phyloP scores from a whole-genome alignment of 2,329 filamentous ascomycete genomes.

The Graphilbum fragrans region DNA sequence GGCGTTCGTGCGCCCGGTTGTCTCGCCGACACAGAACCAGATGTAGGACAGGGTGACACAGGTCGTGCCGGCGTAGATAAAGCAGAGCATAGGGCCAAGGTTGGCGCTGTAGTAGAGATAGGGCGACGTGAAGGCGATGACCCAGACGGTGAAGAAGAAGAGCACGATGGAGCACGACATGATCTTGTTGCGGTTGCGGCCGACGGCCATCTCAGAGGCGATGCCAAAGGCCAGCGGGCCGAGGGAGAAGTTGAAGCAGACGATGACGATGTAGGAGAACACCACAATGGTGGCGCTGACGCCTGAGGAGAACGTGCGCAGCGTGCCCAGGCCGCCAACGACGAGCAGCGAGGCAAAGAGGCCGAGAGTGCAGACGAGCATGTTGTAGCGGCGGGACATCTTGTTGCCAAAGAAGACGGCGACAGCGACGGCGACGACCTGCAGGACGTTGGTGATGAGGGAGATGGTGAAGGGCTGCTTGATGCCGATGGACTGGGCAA shows the following conservation, averaged over 20 bases:
- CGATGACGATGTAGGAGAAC: neutral
- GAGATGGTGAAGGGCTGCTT: neutral
- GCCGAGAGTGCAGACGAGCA: neutral
- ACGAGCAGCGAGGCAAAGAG: neutral
- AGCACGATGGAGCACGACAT: neutral
- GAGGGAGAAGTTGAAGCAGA: neutral
- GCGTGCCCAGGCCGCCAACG: neutral
- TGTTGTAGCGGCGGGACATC: neutral
- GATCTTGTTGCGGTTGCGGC: constrained; percentile 1
- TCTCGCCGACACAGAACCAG: no score
- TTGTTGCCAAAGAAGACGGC: neutral
- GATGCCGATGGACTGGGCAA: neutral
- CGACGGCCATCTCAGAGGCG: neutral
- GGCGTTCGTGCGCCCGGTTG: no score
- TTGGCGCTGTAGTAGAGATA: neutral
- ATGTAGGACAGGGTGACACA: no score
- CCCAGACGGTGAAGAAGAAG: neutral
- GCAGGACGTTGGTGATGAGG: neutral
- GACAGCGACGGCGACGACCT: neutral
- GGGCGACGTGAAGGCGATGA: neutral
- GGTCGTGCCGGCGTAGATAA: no score
- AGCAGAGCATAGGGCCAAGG: neutral
- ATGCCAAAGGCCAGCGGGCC: neutral
- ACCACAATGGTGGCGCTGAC: neutral
- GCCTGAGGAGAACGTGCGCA: neutral